phyloP scores from a whole-genome alignment of 179 eudicot species.

The Dionaea muscipula region DNA sequence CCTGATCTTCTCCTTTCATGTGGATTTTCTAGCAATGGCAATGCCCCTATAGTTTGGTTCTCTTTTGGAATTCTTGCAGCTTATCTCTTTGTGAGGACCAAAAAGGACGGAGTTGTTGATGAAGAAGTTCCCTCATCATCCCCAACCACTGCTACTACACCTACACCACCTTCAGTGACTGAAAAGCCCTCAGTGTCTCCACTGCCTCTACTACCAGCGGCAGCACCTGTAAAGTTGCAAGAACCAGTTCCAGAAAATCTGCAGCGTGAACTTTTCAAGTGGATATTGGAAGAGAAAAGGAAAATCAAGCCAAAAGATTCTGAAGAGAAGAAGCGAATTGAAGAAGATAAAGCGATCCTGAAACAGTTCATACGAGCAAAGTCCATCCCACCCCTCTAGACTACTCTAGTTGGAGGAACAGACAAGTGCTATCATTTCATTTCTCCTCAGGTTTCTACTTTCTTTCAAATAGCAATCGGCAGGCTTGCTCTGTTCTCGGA shows the following conservation, averaged over 20 bases:
- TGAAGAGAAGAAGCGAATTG: conserved; percentile 59
- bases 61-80: too few relatives aligned
- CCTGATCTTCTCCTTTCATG: conserved; percentile 3
- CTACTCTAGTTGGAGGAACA: too few relatives aligned
- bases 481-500: too few relatives aligned
- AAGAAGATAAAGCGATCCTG: conserved; percentile 85
- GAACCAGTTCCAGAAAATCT: conserved; percentile 59
- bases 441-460: too few relatives aligned
- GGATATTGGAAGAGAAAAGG: conserved; percentile 89
- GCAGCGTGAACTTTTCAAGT: conserved; percentile 81
- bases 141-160: conserved; percentile 15
- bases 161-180: conserved; percentile 13
- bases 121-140: conserved; percentile 25
- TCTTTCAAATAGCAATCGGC: too few relatives aligned
- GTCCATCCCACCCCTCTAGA: conserved; percentile 44
- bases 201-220: conserved; percentile 14
- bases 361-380: conserved; percentile 76
- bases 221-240: conserved; percentile 25
- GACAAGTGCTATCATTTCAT: too few relatives aligned
- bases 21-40: too few relatives aligned
- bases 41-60: too few relatives aligned
- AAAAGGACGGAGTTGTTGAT: conserved; percentile 31
- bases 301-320: conserved; percentile 72
- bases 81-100: conserved; percentile 37
- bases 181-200: conserved; percentile 20